Evolutionary conservation across 768 basidiomycete species (phyloP), one percentile per base, ranked within the genome.

Genomic region (Naganishia randhawae): DNA sequence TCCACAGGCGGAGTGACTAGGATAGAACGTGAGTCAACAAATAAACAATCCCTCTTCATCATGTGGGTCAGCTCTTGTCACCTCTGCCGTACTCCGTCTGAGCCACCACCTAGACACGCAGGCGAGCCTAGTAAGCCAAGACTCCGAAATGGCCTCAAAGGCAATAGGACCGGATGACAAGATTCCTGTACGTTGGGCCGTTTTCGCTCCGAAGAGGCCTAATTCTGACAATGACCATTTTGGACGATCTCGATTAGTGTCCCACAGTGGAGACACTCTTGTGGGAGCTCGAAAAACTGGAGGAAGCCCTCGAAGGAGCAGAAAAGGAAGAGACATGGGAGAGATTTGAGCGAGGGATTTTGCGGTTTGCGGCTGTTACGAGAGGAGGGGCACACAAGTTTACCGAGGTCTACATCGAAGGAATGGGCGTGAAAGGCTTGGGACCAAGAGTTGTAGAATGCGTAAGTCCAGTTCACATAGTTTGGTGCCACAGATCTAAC

Each of bases 281-380:
- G 54, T 52, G 55, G 19, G 81, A 82, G 54, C 72, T 80, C 17
- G 77, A 79, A 16, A 66, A 70, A 17, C 69, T 82, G 6, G 67
- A 68, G 6, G 65, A 69, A 13, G 74, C 73, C 0, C 73, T 82
- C 17, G 73, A 65, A 2, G 73, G 77, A 17, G 74, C 74, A 33
- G 82, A 82, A 73, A 78, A 75, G 16, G 82, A 82, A 66, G 80
- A 82, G 67, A 81, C 81, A 7, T 82, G 82, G 82, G 81, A 81
- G 67, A 80, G 78, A 69, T 74, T 82, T 42, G 81, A 82, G 72
- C 73, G 74, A 57, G 81, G 77, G 1, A 69, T 82, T 45, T 79
- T 81, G 55, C 75, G 82, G 10, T 82, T 82, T 66, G 77, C 81
- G 22, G 80, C 76, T 9, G 76, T 81, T 33, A 80, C 79, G n/a